Percentiles rank a stretch among this genome's conserved stretches.
Conservation (phyloP, 306 rosid genomes). For the Trifolium dubium region DNA sequence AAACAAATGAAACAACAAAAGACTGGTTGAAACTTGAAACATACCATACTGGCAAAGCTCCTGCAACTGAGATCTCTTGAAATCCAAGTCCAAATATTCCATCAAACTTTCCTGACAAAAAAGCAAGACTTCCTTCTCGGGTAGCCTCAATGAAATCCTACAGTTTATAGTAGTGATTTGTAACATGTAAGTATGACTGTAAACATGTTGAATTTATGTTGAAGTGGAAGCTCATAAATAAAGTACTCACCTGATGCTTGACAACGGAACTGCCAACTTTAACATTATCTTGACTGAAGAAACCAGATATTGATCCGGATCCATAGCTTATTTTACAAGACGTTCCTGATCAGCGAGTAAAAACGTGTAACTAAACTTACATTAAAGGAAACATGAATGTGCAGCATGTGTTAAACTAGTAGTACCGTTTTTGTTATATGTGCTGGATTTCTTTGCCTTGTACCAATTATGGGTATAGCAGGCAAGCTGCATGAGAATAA, state of each 20-base stretch:
- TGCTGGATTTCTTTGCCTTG: conserved; percentile 69
- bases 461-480: conserved; percentile 79
- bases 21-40: conserved; percentile 21
- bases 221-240: conserved; percentile 29
- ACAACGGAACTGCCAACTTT: conserved; percentile 63
- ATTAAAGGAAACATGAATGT: neutral
- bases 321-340: conserved; percentile 78
- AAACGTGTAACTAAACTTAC: conserved; percentile 19
- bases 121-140: conserved; percentile 69
- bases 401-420: neutral
- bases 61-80: conserved; percentile 76
- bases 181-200: conserved; percentile 32
- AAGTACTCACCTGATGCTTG: conserved; percentile 63
- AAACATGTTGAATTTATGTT: conserved; percentile 17
- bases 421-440: conserved; percentile 68
- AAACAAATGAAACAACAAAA: conserved; percentile 18
- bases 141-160: conserved; percentile 87
- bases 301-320: conserved; percentile 81
- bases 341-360: conserved; percentile 62
- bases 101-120: conserved; percentile 73
- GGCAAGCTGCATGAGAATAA: conserved; percentile 57
- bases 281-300: conserved; percentile 80
- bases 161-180: conserved; percentile 30
- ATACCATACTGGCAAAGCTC: conserved; percentile 80
- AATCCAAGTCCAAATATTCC: conserved; percentile 92